Percentiles rank a stretch among this genome's conserved stretches.
Evolutionary conservation across 345 rosid genomes (phyloP).

Genomic region (Zanthoxylum bungeanum): DNA sequence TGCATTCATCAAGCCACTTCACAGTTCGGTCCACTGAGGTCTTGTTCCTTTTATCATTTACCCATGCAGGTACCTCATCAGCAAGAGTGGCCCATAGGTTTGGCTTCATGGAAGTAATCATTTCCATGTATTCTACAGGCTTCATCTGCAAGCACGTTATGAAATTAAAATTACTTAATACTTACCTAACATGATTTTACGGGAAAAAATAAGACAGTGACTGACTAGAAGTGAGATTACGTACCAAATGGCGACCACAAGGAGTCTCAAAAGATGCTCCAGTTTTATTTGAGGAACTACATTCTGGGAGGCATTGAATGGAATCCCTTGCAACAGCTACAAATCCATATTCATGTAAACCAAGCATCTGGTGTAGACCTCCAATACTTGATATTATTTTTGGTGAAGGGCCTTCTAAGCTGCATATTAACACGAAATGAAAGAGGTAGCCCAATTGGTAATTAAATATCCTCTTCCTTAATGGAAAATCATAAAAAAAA

Average conservation of each 20-base stretch:
- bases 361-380: conserved; percentile 54
- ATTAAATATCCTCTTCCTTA: background rate
- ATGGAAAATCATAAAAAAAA: background rate
- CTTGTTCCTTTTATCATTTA: conserved; percentile 52
- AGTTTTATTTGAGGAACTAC: conserved; percentile 35
- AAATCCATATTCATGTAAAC: conserved; percentile 45
- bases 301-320: conserved; percentile 64
- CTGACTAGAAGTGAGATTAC: background rate
- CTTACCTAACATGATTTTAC: background rate
- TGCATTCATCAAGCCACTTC: conserved; percentile 78
- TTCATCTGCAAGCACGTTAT: conserved; percentile 42
- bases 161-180: background rate
- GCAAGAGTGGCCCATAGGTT: conserved; percentile 66
- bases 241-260: conserved; percentile 60
- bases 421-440: conserved; percentile 15
- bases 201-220: background rate
- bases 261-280: conserved; percentile 82
- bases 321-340: conserved; percentile 66
- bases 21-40: conserved; percentile 65
- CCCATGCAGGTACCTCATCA: conserved; percentile 81
- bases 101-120: conserved; percentile 63
- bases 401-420: conserved; percentile 49
- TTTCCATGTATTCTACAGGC: conserved; percentile 53
- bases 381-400: conserved; percentile 55
- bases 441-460: background rate